These are phyloP conservation scores for Candida fluviatilis DNA, from an alignment of 805 yeast genomes.

Conservation along the genomic window DNA sequence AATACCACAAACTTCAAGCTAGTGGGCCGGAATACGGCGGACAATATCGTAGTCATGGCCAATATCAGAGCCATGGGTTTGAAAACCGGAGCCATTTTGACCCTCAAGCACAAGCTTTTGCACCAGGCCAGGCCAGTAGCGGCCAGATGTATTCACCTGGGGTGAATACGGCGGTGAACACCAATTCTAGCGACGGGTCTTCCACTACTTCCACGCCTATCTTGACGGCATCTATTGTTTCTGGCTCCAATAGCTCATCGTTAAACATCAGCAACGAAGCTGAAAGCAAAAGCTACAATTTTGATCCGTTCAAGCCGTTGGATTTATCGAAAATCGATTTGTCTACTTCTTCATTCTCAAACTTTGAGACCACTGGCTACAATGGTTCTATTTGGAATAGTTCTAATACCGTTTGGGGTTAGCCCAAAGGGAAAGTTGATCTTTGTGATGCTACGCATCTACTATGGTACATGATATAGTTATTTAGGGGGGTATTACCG, in stretches of 20 bases:
- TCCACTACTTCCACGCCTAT: slow-evolving; percentile 1
- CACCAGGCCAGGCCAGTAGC: not conserved
- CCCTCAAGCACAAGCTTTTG: not conserved
- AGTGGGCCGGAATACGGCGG: not conserved
- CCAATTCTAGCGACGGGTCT: not conserved
- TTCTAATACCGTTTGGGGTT: slow-evolving; percentile 30
- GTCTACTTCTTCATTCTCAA: not conserved
- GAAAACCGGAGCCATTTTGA: not conserved
- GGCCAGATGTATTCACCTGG: not conserved
- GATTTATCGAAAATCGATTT: slow-evolving; percentile 9
- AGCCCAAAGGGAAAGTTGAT: slow-evolving; percentile 6
- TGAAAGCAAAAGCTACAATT: slow-evolving; percentile 6
- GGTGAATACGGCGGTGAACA: not conserved
- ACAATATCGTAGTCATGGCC: not conserved
- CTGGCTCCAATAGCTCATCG: slow-evolving; percentile 1
- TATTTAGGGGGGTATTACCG: not conserved
- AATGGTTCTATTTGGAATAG: slow-evolving; percentile 9
- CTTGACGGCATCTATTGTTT: not conserved
- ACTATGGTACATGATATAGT: not conserved
- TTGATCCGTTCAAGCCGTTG: slow-evolving; percentile 26
- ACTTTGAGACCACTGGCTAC: not conserved
- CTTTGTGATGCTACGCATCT: no score
- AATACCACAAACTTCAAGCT: not conserved
- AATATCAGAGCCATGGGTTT: no score
- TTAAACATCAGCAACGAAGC: not conserved